A percentile compares a stretch with the other conserved stretches of the same genome.
These are phyloP conservation scores for Dioszegia aurantiaca DNA, from an alignment of 768 basidiomycete species.

Conservation along the genomic window DNA sequence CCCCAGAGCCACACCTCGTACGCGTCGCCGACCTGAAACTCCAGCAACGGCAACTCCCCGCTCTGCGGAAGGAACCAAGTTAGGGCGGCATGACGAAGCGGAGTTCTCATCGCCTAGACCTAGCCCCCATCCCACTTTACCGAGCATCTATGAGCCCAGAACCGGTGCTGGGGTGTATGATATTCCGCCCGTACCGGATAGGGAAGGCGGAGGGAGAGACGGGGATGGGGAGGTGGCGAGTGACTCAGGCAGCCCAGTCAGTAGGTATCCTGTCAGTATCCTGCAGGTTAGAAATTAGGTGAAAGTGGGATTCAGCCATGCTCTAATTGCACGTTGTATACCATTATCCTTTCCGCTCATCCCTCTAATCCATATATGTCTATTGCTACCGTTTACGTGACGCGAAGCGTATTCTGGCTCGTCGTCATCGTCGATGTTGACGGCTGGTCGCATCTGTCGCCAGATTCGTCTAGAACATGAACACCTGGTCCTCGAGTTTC, in stretches of 20 bases:
- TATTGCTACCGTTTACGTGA: too few species aligned
- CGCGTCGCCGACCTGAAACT: background rate
- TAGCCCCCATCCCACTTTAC: slow-evolving; percentile 14
- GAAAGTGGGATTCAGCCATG: background rate
- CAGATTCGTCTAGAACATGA: slow-evolving; percentile 42
- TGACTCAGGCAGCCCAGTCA: slow-evolving; percentile 2
- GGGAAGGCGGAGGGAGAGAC: background rate
- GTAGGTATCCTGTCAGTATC: background rate
- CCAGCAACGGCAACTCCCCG: background rate
- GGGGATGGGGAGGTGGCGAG: slow-evolving; percentile 1
- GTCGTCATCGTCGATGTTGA: too few species aligned
- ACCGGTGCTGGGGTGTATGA: slow-evolving; percentile 21
- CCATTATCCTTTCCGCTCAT: background rate
- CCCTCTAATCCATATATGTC: background rate
- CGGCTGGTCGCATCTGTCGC: background rate
- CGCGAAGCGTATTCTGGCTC: too few species aligned
- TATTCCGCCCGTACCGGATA: slow-evolving; percentile 1
- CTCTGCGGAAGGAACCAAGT: background rate
- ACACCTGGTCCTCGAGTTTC: slow-evolving; percentile 73
- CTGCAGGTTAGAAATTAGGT: background rate
- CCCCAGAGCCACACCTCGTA: background rate
- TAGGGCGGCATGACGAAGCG: background rate
- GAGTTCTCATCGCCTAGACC: slow-evolving; percentile 13
- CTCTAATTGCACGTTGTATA: background rate
- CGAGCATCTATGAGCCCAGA: slow-evolving; percentile 29